A percentile compares a stretch with the other conserved stretches of the same genome.
phyloP scores from a whole-genome alignment of 164 flowering plant species.

The Sedum album region DNA sequence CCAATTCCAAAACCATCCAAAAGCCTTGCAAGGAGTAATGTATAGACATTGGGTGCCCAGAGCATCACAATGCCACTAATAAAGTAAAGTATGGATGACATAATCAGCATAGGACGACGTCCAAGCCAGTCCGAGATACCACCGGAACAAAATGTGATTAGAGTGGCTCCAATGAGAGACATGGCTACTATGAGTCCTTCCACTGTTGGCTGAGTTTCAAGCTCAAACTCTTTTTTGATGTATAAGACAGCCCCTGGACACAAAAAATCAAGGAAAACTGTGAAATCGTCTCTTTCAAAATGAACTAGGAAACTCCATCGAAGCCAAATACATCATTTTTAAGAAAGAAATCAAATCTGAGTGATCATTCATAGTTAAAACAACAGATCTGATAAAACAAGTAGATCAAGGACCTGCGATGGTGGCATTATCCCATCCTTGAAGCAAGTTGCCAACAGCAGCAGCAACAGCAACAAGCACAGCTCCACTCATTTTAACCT shows the following conservation, averaged over 20 bases:
- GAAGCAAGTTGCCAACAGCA: conserved; percentile 51
- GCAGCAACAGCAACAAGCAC: conserved; percentile 53
- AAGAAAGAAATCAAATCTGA: too few relatives aligned
- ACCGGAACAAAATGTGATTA: conserved; percentile 47
- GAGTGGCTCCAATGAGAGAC: conserved; percentile 52
- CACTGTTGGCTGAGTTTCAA: conserved; percentile 35
- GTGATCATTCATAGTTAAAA: too few relatives aligned
- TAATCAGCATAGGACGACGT: conserved; percentile 47
- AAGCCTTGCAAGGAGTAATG: conserved; percentile 48
- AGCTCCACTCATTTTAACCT: conserved; percentile 37
- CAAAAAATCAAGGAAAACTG: too few relatives aligned
- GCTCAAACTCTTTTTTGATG: conserved; percentile 41
- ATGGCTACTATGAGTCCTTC: conserved; percentile 58
- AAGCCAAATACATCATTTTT: too few relatives aligned
- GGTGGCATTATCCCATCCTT: too few relatives aligned
- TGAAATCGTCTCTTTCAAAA: too few relatives aligned
- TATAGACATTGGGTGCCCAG: conserved; percentile 56
- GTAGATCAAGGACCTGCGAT: too few relatives aligned
- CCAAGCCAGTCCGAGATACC: conserved; percentile 39
- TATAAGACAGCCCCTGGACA: conserved; percentile 45
- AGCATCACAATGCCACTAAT: conserved; percentile 39
- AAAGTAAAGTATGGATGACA: conserved; percentile 38
- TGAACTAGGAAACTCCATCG: too few relatives aligned
- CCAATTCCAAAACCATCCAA: conserved; percentile 57
- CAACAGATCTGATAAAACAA: too few relatives aligned